phyloP scores from a whole-genome alignment of 805 yeast species.

The Teunomyces kruisii region DNA sequence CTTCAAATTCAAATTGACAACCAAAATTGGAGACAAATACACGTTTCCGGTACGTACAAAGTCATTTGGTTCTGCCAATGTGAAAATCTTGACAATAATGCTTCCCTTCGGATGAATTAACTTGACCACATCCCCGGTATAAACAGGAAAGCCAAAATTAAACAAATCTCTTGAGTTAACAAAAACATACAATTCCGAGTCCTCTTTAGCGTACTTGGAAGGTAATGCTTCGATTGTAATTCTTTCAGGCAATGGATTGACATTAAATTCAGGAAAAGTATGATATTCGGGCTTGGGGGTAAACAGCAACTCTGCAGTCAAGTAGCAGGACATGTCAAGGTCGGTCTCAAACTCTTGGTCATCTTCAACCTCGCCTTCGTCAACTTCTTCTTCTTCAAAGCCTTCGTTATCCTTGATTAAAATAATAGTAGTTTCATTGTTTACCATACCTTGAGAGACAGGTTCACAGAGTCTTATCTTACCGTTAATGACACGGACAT shows the following conservation, averaged over 20 bases:
- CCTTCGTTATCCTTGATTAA: conserved; percentile 40
- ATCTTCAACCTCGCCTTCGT: conserved; percentile 4
- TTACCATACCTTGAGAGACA: conserved; percentile 61
- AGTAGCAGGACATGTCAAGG: conserved; percentile 33
- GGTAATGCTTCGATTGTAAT: conserved; percentile 24
- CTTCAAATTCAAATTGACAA: conserved; percentile 47
- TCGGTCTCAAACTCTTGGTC: conserved; percentile 11
- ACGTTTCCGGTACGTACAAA: conserved; percentile 27
- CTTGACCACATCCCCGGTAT: conserved; percentile 66
- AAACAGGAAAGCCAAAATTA: conserved; percentile 51
- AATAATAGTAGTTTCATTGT: conserved; percentile 49
- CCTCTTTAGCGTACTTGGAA: conserved; percentile 29
- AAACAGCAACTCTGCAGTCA: conserved; percentile 27
- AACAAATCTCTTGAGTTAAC: conserved; percentile 52
- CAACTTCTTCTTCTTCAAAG: conserved; percentile 9
- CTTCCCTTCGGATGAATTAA: conserved; percentile 16
- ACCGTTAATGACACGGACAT: conserved; percentile 47
- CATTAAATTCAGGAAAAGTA: conserved; percentile 15
- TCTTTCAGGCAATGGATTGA: conserved; percentile 30
- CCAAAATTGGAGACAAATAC: conserved; percentile 63
- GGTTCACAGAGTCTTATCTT: conserved; percentile 68
- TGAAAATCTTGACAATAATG: conserved; percentile 45
- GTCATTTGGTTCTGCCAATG: conserved; percentile 64
- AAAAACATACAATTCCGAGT: conserved; percentile 37
- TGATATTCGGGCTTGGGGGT: conserved; percentile 4